Evolutionary conservation across 2,329 filamentous ascomycete species (phyloP), one percentile per base, ranked within the genome.

Genomic region (Catunica adiposa): DNA sequence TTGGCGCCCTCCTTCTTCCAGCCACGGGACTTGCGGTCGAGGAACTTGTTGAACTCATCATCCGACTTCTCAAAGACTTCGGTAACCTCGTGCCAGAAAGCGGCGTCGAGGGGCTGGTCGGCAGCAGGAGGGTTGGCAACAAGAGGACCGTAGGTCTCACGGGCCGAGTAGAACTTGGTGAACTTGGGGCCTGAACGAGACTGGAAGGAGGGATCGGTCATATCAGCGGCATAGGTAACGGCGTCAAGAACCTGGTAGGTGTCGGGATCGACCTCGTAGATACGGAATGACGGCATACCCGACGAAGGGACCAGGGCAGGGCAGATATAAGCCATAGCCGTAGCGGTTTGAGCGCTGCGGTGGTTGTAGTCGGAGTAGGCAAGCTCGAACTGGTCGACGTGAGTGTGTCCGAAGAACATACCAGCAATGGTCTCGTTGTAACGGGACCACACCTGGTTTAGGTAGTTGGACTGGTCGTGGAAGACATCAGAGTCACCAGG

Each of bases 41-140:
- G 69, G 62, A 72, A 80, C 2, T 64, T 66, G 15, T 71, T 65
- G 60, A 80, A 79, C 1, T 69, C 63, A 0, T 62, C 58, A 1
- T 68, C 60, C 55, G 77, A 64, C 3, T 57, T 60, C 58, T 75
- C 71, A 51, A 80, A 71, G 2, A 66, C 62, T 1, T 66, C 66
- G 1, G 77, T 80, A 20, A 80, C 67, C 60, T 75, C 72, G 63
- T 80, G 77, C 77, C 78, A 81, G 64, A 80, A 80, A 1, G 71
- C 72, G 0, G 77, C 73, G 1, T 73, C 76, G 34, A 82, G 70
- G 60, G 80, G 65, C 3, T 68, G 67, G 44, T 66, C 61, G 9
- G 63, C 64, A 14, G 58, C 55, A 1, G 73, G 60, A 1, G 73
- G 69, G 38, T 74, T 71, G 29, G 59, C 62, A 14, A 75, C 64